Percentiles rank a stretch among this genome's conserved stretches.
Conservation (phyloP, 108 stramenopile species). For the Pseudonitzschia multistriata region DNA sequence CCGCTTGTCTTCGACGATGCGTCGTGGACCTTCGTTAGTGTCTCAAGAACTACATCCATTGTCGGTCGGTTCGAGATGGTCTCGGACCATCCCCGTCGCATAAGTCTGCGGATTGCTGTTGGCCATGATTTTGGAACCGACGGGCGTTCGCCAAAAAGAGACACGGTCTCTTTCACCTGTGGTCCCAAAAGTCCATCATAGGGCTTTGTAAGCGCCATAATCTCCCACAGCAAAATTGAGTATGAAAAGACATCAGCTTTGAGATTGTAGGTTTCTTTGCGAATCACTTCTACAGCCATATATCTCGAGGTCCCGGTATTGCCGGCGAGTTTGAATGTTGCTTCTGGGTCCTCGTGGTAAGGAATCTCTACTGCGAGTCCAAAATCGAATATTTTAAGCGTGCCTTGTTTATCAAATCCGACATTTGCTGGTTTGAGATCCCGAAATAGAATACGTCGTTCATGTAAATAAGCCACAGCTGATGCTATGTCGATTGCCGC, state of each 20-base stretch:
- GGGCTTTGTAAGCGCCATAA: conserved; percentile 54
- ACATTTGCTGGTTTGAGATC: conserved; percentile 67
- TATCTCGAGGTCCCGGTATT: conserved; percentile 80
- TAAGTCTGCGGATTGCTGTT: conserved; percentile 36
- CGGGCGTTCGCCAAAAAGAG: conserved; percentile 50
- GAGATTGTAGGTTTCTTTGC: conserved; percentile 85
- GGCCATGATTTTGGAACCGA: conserved; percentile 53
- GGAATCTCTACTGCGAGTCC: conserved; percentile 57
- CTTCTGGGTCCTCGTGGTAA: conserved; percentile 35
- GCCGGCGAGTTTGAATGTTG: conserved; percentile 52
- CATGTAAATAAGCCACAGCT: conserved; percentile 44
- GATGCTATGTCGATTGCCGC: conserved; percentile 47
- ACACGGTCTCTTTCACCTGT: conserved; percentile 55
- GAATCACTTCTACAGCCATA: conserved; percentile 92
- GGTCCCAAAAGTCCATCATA: conserved; percentile 52
- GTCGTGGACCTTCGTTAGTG: conserved; percentile 37
- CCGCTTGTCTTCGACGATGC: conserved; percentile 30
- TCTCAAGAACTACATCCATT: conserved; percentile 39
- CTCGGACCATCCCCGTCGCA: conserved; percentile 51
- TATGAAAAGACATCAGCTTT: conserved; percentile 89
- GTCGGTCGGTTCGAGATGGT: conserved; percentile 35
- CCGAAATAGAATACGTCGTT: conserved; percentile 46
- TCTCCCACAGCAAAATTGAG: conserved; percentile 71
- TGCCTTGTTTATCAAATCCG: conserved; percentile 49
- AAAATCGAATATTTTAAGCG: conserved; percentile 68